Evolutionary conservation across 495 filamentous ascomycete species (phyloP), one percentile per base, ranked within the genome.

Genomic region (Sporormia fimetaria): DNA sequence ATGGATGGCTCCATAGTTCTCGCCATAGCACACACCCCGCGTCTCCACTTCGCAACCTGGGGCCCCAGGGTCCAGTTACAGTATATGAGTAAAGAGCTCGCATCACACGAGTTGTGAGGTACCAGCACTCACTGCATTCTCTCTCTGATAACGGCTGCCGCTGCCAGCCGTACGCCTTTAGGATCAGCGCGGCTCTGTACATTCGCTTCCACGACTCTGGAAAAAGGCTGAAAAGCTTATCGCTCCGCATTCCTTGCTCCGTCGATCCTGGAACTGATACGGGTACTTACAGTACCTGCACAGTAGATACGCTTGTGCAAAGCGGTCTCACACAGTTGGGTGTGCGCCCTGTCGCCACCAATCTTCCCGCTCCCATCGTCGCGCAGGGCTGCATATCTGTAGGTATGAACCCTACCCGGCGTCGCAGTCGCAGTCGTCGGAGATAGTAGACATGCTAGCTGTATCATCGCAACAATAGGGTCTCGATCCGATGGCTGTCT

Each of bases 1-100:
- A 43, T 27, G 23, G 29, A 55, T 55, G 37, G 40, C 33, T 43
- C 37, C 35, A 54, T 55, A 17, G 12, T 35, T 33, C 38, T 55
- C 47, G 51, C 51, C 12, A 54, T 49, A 8, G n/a, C n/a, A n/a
- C n/a, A n/a, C n/a, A n/a, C n/a, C n/a, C n/a, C n/a, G 12, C 12
- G 7, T 12, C 25, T 7, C 7, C 25, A 27, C 25, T 27, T 7
- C 25, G 25, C 25, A 27, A 7, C 25, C 25, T 27, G 25, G 7
- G 25, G 12, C 25, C 7, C 12, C 25, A 7, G 7, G 7, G 25
- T 27, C 25, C 12, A 7, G 12, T 7, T 27, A 7, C 12, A n/a
- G 7, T 27, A 7, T 7, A 27, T 27, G n/a, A n/a, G n/a, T n/a
- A n/a, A n/a, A n/a, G n/a, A n/a, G 21, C 20, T 33, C 39, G 5